These are phyloP conservation scores for Fusarium keratoplasticum DNA, from an alignment of 2,329 filamentous ascomycete genomes.

Conservation along the genomic window DNA sequence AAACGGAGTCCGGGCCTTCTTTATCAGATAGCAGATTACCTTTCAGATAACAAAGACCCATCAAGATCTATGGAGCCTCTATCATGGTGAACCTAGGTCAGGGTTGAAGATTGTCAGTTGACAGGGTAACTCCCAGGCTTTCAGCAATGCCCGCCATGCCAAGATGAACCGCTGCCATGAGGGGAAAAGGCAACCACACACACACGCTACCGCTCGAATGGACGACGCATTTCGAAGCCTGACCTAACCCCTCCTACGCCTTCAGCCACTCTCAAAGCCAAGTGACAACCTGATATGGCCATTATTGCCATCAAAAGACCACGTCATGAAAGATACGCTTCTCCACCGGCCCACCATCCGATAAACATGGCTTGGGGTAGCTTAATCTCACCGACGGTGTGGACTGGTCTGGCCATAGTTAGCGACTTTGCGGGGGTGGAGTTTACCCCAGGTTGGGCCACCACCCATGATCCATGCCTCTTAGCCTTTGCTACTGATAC, in stretches of 20 bases:
- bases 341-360: slow-evolving; percentile 4
- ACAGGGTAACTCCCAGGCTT: background rate
- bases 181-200: background rate
- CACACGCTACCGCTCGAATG: background rate
- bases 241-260: background rate
- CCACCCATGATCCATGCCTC: background rate
- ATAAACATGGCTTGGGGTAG: background rate
- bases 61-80: background rate
- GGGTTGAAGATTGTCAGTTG: background rate
- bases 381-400: slow-evolving; percentile 1
- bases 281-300: background rate
- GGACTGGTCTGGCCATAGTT: slow-evolving; percentile 1
- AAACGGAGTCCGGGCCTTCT: background rate
- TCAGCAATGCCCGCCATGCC: background rate
- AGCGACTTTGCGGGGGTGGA: slow-evolving; percentile 18
- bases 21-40: background rate
- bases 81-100: background rate
- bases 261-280: background rate
- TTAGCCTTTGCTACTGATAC: background rate
- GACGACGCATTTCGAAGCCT: background rate
- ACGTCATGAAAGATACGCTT: background rate
- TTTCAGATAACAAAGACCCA: background rate
- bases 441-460: background rate
- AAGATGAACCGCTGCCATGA: background rate
- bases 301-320: background rate